Base-by-base conservation (phyloP, 169 alveolate species). In the Cryptosporidium tyzzeri region DNA sequence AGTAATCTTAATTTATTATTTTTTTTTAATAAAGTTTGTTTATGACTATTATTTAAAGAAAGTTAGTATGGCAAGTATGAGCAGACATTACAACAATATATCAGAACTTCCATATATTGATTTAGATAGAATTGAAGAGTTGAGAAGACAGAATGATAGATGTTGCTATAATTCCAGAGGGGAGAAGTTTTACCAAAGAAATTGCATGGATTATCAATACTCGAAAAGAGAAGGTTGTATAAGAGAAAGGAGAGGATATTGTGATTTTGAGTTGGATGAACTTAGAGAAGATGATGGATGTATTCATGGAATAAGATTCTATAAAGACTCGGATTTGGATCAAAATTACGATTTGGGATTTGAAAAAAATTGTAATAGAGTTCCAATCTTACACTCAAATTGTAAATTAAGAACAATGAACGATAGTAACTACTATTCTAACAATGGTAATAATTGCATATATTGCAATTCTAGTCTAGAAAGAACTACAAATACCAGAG, bases 51-150 rank as follows among this genome's bases (percentile, higher is more conserved):
- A 21, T 5, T 5, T 12, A 48, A 14, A 48, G 7, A 48, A 26
- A 26, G 37, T 10, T 55, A 26, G 67, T 55, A 65, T 37, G 44
- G 44, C 21, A 65, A 65, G 21, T 65, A 65, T 65, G 71, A 65
- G 71, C 14, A 18, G 71, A 37, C 18, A 65, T 5, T 65, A 35
- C 29, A 39, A 21, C 18, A 16, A 41, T 6, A 58, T n/a, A 35
- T 33, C 44, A 10, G 70, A 73, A 16, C 55, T 73, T 31, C 86
- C 86, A 35, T 55, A 73, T 23, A 55, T 73, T 37, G 51, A 53
- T 58, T 53, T 73, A 70, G 86, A 73, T 10, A 31, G 86, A 29
- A 73, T 73, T 26, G 71, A 73, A 2, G 86, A 73, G 45, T 33
- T 73, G 29, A 51, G 70, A 5, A 53, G 58, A 51, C 50, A 29